Conservation (phyloP, 148 eudicot genomes). For the Chenopodium formosanum region DNA sequence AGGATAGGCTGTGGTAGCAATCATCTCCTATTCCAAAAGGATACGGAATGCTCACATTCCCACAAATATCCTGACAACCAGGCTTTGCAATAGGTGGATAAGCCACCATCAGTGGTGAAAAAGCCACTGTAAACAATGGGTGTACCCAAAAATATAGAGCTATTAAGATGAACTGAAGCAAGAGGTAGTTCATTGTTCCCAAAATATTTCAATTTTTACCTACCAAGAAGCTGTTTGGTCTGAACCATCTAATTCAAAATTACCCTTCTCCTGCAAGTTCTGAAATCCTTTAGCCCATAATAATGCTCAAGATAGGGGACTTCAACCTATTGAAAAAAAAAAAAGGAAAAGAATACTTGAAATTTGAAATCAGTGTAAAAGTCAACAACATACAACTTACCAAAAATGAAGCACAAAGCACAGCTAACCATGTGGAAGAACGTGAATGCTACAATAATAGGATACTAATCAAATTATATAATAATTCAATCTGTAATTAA, state of each 20-base stretch:
- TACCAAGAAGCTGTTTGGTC: too few species aligned
- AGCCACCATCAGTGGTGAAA: background rate
- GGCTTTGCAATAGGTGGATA: conserved; percentile 9
- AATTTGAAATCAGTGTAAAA: background rate
- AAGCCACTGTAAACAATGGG: too few species aligned
- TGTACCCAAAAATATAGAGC: background rate
- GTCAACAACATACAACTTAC: background rate
- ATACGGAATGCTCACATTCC: conserved; percentile 16
- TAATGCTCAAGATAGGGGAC: background rate
- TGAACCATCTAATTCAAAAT: too few species aligned
- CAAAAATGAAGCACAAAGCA: background rate
- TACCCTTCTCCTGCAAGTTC: background rate
- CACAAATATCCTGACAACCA: conserved; percentile 14
- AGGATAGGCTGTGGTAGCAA: conserved; percentile 16
- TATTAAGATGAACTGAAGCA: background rate
- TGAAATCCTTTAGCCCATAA: background rate
- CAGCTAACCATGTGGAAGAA: background rate
- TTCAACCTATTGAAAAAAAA: background rate
- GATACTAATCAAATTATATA: background rate
- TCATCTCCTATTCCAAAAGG: conserved; percentile 21
- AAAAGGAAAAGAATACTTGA: too few species aligned
- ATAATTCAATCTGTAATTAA: too few species aligned
- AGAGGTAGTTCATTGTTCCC: background rate
- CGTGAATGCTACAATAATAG: background rate
- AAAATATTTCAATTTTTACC: background rate